Evolutionary conservation across 768 basidiomycete species (phyloP).

Genomic region (Tephrocybe sp.): DNA sequence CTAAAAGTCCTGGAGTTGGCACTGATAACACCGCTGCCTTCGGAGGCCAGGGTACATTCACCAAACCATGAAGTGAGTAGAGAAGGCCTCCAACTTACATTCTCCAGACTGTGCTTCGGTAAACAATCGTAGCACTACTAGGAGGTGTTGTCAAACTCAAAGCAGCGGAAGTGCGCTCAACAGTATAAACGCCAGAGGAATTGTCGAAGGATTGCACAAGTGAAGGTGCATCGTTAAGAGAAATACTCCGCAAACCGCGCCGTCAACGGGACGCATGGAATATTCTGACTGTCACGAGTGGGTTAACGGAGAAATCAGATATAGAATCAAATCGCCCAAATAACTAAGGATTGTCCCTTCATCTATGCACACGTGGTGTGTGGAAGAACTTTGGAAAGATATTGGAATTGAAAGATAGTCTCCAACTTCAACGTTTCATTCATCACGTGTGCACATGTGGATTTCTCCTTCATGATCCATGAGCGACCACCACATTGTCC

Average conservation of each 20-base stretch:
- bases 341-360: neutral
- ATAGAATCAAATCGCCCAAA: neutral
- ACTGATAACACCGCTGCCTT: slow-evolving; percentile 25
- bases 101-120: slow-evolving; percentile 20
- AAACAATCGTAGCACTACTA: slow-evolving; percentile 24
- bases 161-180: slow-evolving; percentile 12
- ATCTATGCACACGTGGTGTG: neutral
- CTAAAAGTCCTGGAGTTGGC: slow-evolving; percentile 21
- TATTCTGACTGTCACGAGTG: slow-evolving; percentile 7
- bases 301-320: slow-evolving; percentile 2
- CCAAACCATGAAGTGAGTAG: slow-evolving; percentile 21
- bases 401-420: no score
- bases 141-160: slow-evolving; percentile 20
- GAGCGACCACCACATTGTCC: no score
- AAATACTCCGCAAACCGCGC: neutral
- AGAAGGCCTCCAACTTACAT: slow-evolving; percentile 13
- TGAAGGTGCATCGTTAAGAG: slow-evolving; percentile 3
- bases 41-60: slow-evolving; percentile 23
- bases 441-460: no score
- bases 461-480: no score
- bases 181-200: slow-evolving; percentile 10
- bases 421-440: neutral
- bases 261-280: neutral
- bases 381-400: neutral
- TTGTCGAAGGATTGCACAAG: neutral